Evolutionary conservation across 306 rosid genomes (phyloP).

Genomic region (Purshia tridentata): DNA sequence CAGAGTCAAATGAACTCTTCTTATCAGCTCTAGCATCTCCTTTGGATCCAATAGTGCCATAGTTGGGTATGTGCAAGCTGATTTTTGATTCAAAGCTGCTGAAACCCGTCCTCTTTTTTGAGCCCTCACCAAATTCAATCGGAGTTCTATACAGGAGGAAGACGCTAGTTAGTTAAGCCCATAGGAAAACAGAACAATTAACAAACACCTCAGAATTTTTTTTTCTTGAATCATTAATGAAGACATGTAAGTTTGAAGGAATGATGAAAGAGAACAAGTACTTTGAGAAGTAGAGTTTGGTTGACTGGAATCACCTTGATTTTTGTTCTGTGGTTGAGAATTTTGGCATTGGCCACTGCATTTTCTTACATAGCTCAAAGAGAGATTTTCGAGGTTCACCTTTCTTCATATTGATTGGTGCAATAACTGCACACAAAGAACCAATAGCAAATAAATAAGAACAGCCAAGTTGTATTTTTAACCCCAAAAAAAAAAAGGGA

Average conservation of each 20-base stretch:
- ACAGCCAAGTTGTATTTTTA: background rate
- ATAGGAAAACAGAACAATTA: background rate
- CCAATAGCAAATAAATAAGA: background rate
- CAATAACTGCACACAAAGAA: conserved; percentile 33
- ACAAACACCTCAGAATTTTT: background rate
- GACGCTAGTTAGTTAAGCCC: conserved; percentile 10
- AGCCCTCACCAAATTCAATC: conserved; percentile 50
- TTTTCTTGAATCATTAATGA: too few species aligned
- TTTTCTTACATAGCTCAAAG: conserved; percentile 58
- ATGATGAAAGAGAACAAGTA: too few species aligned
- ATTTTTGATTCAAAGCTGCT: conserved; percentile 59
- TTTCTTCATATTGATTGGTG: conserved; percentile 54
- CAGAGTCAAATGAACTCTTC: conserved; percentile 76
- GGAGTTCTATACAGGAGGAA: conserved; percentile 41
- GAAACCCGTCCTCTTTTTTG: conserved; percentile 38
- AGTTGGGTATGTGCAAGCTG: conserved; percentile 56
- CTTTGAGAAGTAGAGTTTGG: background rate
- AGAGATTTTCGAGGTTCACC: conserved; percentile 76
- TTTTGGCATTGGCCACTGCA: conserved; percentile 81
- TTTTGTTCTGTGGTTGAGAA: conserved; percentile 50
- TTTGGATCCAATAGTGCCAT: conserved; percentile 47
- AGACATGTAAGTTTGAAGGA: too few species aligned
- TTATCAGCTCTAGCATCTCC: conserved; percentile 80
- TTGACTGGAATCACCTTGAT: conserved; percentile 48
- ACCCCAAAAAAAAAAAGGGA: background rate